Conservation (phyloP, 441 rosid genomes). For the Syzygium syzygioides region DNA sequence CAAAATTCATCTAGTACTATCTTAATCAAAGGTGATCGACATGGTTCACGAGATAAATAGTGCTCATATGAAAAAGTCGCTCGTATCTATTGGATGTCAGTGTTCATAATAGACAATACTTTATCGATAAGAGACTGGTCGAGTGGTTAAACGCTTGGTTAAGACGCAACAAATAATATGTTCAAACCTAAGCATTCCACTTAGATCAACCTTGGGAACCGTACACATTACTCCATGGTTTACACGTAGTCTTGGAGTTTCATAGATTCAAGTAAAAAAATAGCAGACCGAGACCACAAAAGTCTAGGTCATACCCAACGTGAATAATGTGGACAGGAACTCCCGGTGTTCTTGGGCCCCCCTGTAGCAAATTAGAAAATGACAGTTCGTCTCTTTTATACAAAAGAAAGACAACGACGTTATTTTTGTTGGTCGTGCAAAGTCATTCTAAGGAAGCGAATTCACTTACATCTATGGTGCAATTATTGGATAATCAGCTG, state of each 20-base stretch:
- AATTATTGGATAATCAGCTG: neutral
- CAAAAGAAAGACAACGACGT: neutral
- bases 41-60: neutral
- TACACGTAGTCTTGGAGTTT: neutral
- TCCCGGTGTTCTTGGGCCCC: neutral
- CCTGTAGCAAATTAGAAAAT: neutral
- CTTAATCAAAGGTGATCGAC: neutral
- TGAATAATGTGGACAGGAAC: neutral
- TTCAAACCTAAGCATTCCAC: neutral
- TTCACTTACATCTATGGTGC: neutral
- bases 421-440: neutral
- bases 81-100: neutral
- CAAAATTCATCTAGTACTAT: neutral
- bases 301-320: neutral
- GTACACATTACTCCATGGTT: neutral
- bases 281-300: neutral
- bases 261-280: neutral
- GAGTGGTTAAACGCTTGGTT: neutral
- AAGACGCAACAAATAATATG: neutral
- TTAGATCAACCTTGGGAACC: neutral
- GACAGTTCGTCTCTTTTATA: neutral
- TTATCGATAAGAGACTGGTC: neutral
- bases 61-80: neutral
- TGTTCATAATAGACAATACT: neutral
- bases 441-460: neutral